Percentiles rank a stretch among this genome's conserved stretches.
Evolutionary conservation across 2,329 filamentous ascomycete genomes (phyloP).

Genomic region (Pseudogymnoascus sp.): DNA sequence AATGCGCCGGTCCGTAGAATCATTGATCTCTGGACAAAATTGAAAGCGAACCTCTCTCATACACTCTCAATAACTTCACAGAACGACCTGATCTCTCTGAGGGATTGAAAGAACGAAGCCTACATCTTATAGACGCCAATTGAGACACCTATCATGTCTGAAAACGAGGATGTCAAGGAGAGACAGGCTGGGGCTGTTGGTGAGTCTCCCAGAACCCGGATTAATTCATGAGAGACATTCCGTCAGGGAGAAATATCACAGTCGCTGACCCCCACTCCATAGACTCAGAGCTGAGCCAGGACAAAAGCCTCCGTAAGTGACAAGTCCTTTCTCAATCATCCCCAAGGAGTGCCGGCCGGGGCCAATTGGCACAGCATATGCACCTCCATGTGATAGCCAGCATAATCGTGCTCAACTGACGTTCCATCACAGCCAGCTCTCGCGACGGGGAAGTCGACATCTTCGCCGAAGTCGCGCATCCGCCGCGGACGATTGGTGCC

Average conservation of each 20-base stretch:
- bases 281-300: conserved; percentile 4
- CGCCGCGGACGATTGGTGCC: not conserved
- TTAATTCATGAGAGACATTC: not conserved
- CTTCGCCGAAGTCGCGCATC: not conserved
- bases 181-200: not conserved
- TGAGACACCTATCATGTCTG: not conserved
- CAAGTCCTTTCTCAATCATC: not conserved
- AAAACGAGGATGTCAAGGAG: not conserved
- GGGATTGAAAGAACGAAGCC: not conserved
- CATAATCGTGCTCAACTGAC: not conserved
- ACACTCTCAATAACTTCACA: not conserved
- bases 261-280: not conserved
- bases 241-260: not conserved
- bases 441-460: not conserved
- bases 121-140: not conserved
- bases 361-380: not conserved
- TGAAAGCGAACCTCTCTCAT: not conserved
- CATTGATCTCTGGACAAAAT: not conserved
- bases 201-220: not conserved
- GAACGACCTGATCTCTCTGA: not conserved
- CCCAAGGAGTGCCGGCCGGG: not conserved
- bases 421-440: not conserved
- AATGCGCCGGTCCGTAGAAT: not conserved
- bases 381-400: not conserved
- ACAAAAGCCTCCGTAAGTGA: not conserved